Base-by-base conservation (phyloP, 805 yeast species). In the Komagataella pseudopastoris region DNA sequence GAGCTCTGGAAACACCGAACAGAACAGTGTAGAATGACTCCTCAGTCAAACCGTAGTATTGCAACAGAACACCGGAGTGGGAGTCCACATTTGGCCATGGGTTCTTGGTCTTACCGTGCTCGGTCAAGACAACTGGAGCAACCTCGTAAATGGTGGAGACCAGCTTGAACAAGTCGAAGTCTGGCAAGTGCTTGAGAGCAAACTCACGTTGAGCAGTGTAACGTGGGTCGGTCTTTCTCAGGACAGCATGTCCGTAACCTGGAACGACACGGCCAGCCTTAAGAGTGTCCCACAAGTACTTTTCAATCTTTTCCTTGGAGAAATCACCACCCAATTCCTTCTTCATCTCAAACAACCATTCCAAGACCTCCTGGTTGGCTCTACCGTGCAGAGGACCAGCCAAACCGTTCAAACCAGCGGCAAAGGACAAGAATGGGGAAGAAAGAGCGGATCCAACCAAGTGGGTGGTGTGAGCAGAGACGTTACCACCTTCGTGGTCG, bases 81-180 rank as follows among this genome's bases (percentile, higher is more conserved):
- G 93, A 83, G 71, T 85, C 95, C 58, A 85, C 95, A 66, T 85
- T 85, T 71, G 95, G 93, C 89, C 89, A 85, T 71, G 93, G 93
- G 80, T 85, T 85, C 80, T 85, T 85, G 65, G 91, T 85, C 80
- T 86, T 86, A 69, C 91, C 93, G 69, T 85, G 91, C 71, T 83
- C 75, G 60, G 85, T 81, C 60, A 85, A 77, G 50, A 85, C 91
- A 59, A 69, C 76, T 70, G 93, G 93, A 56, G 93, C 93, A 61
- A 85, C 86, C 69, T 85, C 83, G 71, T 83, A 84, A 63, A 85
- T 81, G 64, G 78, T 76, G 53, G 86, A 78, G 47, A 86, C 93
- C 54, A 86, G 76, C 72, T 81, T 80, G 80, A 85, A 86, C 67
- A 84, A 69, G 60, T 81, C 87, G 67, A 81, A 83, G 66, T 85